Conservation (phyloP, 2,329 filamentous ascomycete genomes). For the Neonectria coccinea region DNA sequence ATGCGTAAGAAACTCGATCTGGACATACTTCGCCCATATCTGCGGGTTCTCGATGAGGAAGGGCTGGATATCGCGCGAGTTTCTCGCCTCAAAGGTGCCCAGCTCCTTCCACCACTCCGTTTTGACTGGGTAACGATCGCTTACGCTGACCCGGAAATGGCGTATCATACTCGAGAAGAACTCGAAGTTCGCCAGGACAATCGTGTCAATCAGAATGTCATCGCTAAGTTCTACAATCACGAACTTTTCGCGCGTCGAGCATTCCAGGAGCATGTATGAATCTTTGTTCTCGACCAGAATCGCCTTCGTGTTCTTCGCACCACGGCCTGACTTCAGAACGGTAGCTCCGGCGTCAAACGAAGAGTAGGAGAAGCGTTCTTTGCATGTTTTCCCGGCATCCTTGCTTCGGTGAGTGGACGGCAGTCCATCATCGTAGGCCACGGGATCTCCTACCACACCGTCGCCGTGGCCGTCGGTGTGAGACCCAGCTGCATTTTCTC, state of each 20-base stretch:
- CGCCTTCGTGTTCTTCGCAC: conserved; percentile 88
- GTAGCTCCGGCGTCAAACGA: conserved; percentile 98
- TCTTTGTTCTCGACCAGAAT: conserved; percentile 97
- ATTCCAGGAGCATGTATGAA: conserved; percentile 97
- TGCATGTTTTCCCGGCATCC: conserved; percentile 96
- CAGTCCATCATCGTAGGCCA: conserved; percentile 61
- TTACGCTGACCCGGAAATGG: conserved; percentile 90
- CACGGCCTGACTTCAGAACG: conserved; percentile 87
- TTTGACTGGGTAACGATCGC: conserved; percentile 94
- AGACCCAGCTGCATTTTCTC: conserved; percentile 7
- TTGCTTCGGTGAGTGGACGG: conserved; percentile 78
- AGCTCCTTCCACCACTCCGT: conserved; percentile 90
- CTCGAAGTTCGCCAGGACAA: conserved; percentile 98
- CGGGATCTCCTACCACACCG: conserved; percentile 51
- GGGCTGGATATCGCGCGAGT: conserved; percentile 92
- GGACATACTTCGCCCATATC: conserved; percentile 94
- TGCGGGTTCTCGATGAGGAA: conserved; percentile 94
- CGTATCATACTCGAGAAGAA: conserved; percentile 99
- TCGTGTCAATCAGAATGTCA: conserved; percentile 86
- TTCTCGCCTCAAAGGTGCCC: conserved; percentile 89
- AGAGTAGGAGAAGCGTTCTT: conserved; percentile 96
- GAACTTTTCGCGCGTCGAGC: conserved; percentile 88
- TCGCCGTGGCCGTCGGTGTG: conserved; percentile 30
- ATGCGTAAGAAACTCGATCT: conserved; percentile 91
- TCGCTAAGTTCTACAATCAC: conserved; percentile 95